phyloP scores from a whole-genome alignment of 768 basidiomycete species.

The Mycena floridula region DNA sequence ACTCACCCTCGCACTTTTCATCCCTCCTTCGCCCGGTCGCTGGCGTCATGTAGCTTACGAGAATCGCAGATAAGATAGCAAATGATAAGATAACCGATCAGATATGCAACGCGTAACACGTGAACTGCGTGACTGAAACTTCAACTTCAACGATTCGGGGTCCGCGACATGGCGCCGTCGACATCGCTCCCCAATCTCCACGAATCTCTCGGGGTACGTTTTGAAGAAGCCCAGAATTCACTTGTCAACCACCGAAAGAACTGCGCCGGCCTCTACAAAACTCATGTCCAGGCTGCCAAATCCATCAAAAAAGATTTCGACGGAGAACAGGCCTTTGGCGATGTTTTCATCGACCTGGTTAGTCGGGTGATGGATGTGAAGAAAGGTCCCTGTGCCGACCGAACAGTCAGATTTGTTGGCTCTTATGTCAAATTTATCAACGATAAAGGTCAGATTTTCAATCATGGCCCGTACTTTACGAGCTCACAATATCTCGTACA shows the following conservation, averaged over 20 bases:
- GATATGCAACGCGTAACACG: too few species aligned
- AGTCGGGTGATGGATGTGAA: conserved; percentile 71
- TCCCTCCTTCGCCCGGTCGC: too few species aligned
- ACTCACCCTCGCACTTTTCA: too few species aligned
- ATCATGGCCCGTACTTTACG: not conserved
- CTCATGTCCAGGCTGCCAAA: conserved; percentile 61
- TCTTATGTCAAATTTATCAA: conserved; percentile 77
- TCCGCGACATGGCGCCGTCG: conserved; percentile 5
- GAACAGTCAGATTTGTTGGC: conserved; percentile 81
- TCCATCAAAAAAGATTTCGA: conserved; percentile 52
- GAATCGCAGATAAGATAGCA: too few species aligned
- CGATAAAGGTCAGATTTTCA: conserved; percentile 61
- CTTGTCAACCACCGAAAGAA: conserved; percentile 93
- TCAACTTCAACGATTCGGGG: too few species aligned
- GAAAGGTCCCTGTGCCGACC: conserved; percentile 83
- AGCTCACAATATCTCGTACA: conserved; percentile 12
- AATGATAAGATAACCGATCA: too few species aligned
- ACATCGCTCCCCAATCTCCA: conserved; percentile 15
- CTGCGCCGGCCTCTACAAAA: conserved; percentile 77
- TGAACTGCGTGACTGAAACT: too few species aligned
- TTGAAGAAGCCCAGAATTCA: conserved; percentile 76
- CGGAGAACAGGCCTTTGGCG: conserved; percentile 79
- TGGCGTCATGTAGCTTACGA: too few species aligned
- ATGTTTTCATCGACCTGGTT: conserved; percentile 67
- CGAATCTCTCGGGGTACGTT: conserved; percentile 37